Evolutionary conservation across 306 rosid genomes (phyloP).

Genomic region (Vachellia pachyceras): DNA sequence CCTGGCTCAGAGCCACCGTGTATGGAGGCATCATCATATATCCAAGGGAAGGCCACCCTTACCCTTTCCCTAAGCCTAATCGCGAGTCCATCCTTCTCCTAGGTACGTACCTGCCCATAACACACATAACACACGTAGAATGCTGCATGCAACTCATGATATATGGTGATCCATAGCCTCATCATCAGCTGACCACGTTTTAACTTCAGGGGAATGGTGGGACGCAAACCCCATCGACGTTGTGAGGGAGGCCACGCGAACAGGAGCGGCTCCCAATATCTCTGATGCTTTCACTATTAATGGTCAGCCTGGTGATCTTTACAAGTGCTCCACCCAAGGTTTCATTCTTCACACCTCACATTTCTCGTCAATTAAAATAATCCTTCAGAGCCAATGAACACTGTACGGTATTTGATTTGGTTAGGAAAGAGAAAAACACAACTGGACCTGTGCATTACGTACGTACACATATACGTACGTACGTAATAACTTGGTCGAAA

Average conservation of each 20-base stretch:
- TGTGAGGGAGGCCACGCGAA: conserved; percentile 60
- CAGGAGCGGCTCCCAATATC: conserved; percentile 78
- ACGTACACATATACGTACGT: no score
- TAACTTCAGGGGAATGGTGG: conserved; percentile 90
- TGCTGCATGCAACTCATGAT: no score
- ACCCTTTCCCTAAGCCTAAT: conserved; percentile 77
- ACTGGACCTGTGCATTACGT: no score
- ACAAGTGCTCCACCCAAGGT: conserved; percentile 81
- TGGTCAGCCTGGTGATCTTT: conserved; percentile 96
- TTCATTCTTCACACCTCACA: background rate
- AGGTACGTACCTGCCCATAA: conserved; percentile 45
- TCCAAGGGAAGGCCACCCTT: conserved; percentile 70
- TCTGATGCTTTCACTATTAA: conserved; percentile 92
- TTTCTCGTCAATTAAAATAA: no score
- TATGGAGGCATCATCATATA: conserved; percentile 84
- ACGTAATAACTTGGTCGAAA: background rate
- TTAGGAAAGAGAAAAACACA: background rate
- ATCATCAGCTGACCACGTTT: no score
- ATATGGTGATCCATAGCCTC: no score
- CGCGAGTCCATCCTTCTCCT: conserved; percentile 69
- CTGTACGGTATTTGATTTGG: background rate
- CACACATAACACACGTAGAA: no score
- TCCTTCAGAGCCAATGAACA: background rate
- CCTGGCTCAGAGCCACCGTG: conserved; percentile 93
- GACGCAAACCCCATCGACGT: conserved; percentile 82